phyloP scores from a whole-genome alignment of 345 rosid genomes.

The Sonneratia caseolaris region DNA sequence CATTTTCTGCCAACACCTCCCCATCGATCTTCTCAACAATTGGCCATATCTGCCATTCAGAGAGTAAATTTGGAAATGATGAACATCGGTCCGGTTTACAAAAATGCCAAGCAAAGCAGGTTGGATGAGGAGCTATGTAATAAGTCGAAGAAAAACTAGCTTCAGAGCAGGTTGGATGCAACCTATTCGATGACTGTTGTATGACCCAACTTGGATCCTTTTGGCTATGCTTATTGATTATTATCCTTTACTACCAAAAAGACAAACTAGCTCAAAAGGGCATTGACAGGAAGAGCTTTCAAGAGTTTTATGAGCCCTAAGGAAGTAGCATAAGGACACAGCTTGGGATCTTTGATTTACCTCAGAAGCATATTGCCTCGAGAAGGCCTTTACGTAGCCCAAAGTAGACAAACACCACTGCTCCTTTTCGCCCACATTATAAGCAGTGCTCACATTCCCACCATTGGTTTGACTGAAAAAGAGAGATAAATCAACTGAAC shows the following conservation, averaged over 20 bases:
- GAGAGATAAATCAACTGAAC: background rate
- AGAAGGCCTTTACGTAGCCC: constrained; percentile 75
- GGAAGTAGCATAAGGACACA: background rate
- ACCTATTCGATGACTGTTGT: too few species aligned
- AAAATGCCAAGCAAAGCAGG: background rate
- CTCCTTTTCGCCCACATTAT: constrained; percentile 62
- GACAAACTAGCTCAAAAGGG: too few species aligned
- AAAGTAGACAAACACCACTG: constrained; percentile 95
- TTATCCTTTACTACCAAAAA: too few species aligned
- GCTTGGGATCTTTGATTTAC: constrained; percentile 21
- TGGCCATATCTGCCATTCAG: constrained; percentile 59
- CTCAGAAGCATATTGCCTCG: constrained; percentile 91
- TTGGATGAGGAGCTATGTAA: background rate
- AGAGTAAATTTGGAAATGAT: background rate
- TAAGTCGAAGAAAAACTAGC: background rate
- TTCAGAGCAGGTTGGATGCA: too few species aligned
- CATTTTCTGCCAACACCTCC: constrained; percentile 51
- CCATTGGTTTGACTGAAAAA: constrained; percentile 44
- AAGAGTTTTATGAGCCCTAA: background rate
- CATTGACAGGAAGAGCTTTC: background rate
- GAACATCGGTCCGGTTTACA: background rate
- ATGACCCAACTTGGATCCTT: too few species aligned
- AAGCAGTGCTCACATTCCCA: constrained; percentile 18
- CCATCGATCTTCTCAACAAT: constrained; percentile 67
- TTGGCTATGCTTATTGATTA: too few species aligned